These are phyloP conservation scores for Trichoderma sp. DNA, from an alignment of 2,329 filamentous ascomycete species.

Conservation along the genomic window DNA sequence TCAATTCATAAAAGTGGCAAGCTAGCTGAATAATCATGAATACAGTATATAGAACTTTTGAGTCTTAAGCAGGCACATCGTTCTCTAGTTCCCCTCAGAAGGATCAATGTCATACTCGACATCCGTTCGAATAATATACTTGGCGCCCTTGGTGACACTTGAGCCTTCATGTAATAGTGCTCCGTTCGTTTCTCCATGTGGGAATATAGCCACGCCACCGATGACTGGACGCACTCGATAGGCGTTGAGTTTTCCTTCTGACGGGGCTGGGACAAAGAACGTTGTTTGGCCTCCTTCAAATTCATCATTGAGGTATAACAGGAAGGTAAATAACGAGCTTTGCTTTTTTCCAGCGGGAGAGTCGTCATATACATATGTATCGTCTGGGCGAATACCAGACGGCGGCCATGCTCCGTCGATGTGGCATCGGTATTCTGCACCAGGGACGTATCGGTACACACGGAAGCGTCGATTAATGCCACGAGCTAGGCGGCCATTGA, in stretches of 20 bases:
- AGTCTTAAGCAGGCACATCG: background rate
- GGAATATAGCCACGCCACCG: conserved; percentile 68
- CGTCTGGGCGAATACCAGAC: conserved; percentile 60
- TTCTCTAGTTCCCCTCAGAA: background rate
- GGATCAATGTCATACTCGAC: conserved; percentile 66
- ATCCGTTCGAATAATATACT: conserved; percentile 71
- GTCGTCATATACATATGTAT: conserved; percentile 66
- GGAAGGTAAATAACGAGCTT: conserved; percentile 68
- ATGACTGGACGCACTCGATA: conserved; percentile 69
- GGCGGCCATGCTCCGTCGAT: conserved; percentile 75
- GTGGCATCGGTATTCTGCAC: conserved; percentile 70
- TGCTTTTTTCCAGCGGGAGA: conserved; percentile 62
- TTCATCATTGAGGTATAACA: conserved; percentile 71
- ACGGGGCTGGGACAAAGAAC: conserved; percentile 65
- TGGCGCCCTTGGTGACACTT: conserved; percentile 65
- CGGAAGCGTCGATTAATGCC: conserved; percentile 71
- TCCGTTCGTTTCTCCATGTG: conserved; percentile 67
- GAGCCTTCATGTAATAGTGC: conserved; percentile 71
- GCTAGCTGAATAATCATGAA: background rate
- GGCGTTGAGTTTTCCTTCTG: conserved; percentile 67
- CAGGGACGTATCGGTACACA: conserved; percentile 72
- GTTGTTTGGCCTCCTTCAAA: conserved; percentile 72
- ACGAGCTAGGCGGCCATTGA: conserved; percentile 59
- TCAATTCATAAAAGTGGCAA: background rate
- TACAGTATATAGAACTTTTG: background rate